phyloP scores from a whole-genome alignment of 805 yeast species.

The Monosporozyma servazzii region DNA sequence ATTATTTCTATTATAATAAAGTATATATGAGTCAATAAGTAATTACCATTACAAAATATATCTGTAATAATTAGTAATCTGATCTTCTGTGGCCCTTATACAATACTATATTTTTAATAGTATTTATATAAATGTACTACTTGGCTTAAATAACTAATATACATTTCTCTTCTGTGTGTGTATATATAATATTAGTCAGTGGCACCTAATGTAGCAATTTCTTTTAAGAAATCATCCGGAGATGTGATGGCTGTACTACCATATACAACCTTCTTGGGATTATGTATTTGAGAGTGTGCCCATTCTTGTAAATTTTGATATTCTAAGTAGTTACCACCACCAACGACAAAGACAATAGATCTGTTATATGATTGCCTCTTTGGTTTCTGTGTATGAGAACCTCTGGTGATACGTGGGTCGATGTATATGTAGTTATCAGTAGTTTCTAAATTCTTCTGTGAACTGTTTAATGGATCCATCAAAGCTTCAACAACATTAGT shows the following conservation, averaged over 20 bases:
- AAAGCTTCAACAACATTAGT: conserved; percentile 87
- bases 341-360: conserved; percentile 83
- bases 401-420: conserved; percentile 80
- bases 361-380: conserved; percentile 73
- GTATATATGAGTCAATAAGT: not conserved
- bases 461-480: conserved; percentile 68
- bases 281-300: conserved; percentile 40
- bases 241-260: conserved; percentile 77
- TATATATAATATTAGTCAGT: not conserved
- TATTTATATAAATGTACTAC: not conserved
- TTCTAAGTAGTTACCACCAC: conserved; percentile 93
- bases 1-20: not conserved
- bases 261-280: conserved; percentile 56
- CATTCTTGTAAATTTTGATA: conserved; percentile 92
- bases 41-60: not conserved
- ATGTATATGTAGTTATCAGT: conserved; percentile 87
- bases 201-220: conserved; percentile 47
- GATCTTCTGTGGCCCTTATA: not conserved
- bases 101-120: not conserved
- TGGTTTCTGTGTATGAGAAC: conserved; percentile 84
- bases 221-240: conserved; percentile 59
- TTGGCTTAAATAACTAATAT: not conserved
- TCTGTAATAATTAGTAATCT: not conserved
- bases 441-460: conserved; percentile 52
- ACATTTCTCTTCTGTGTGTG: not conserved